These are phyloP conservation scores for Hypoxylon trugodes DNA, from an alignment of 495 filamentous ascomycete genomes.

Conservation along the genomic window DNA sequence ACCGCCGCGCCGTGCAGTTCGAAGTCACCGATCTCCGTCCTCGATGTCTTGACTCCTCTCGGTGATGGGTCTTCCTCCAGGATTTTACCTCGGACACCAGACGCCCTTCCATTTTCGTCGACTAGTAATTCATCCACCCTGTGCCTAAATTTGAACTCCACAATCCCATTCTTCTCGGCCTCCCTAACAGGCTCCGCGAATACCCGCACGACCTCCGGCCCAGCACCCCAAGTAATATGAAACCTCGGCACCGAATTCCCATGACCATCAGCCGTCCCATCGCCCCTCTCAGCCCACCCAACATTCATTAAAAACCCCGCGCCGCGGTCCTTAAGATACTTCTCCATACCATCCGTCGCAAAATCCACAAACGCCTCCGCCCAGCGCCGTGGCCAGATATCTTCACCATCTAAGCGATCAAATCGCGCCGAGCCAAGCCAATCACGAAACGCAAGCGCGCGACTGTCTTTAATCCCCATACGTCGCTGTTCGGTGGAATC, in stretches of 20 bases:
- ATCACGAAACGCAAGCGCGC: conserved; percentile 58
- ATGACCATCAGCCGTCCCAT: conserved; percentile 57
- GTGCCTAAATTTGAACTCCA: conserved; percentile 60
- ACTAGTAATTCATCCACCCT: conserved; percentile 57
- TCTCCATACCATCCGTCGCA: conserved; percentile 58
- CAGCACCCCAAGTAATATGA: conserved; percentile 61
- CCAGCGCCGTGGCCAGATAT: conserved; percentile 60
- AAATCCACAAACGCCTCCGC: conserved; percentile 64
- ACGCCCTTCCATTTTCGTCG: conserved; percentile 56
- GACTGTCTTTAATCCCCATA: conserved; percentile 59
- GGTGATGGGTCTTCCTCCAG: conserved; percentile 52
- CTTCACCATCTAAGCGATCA: conserved; percentile 54
- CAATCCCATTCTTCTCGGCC: conserved; percentile 54
- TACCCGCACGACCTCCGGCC: conserved; percentile 59
- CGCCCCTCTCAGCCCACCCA: conserved; percentile 62
- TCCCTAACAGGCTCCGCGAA: conserved; percentile 58
- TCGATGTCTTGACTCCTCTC: conserved; percentile 54
- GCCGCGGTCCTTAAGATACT: conserved; percentile 56
- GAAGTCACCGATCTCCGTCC: conserved; percentile 51
- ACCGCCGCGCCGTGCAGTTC: conserved; percentile 56
- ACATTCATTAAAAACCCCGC: conserved; percentile 55
- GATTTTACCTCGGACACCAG: conserved; percentile 57
- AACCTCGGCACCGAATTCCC: conserved; percentile 62
- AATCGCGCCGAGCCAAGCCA: conserved; percentile 60
- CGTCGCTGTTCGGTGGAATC: conserved; percentile 58